Evolutionary conservation across 2,329 filamentous ascomycete genomes (phyloP).

Genomic region (Botryotinia convoluta): DNA sequence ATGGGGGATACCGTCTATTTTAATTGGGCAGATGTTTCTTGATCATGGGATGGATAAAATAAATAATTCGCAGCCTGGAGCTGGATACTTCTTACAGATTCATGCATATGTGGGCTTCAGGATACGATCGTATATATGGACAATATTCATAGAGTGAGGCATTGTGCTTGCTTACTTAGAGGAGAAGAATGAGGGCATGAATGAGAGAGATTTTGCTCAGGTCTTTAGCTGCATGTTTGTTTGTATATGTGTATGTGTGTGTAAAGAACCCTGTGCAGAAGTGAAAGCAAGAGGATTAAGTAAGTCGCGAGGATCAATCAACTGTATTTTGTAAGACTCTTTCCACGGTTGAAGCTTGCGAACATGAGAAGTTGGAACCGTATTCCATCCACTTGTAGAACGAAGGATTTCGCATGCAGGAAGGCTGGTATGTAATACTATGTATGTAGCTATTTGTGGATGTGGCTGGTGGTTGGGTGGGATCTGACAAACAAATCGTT

Average conservation of each 20-base stretch:
- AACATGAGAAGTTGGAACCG: neutral
- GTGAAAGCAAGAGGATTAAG: neutral
- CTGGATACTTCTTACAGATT: neutral
- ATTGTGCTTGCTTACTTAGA: neutral
- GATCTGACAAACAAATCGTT: neutral
- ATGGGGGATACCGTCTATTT: neutral
- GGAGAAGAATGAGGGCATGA: neutral
- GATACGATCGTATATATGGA: neutral
- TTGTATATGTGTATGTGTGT: neutral
- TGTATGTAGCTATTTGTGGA: neutral
- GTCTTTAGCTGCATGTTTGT: neutral
- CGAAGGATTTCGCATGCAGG: neutral
- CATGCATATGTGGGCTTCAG: neutral
- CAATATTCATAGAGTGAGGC: neutral
- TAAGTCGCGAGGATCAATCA: neutral
- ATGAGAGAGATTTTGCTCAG: neutral
- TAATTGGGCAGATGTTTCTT: neutral
- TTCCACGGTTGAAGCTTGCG: neutral
- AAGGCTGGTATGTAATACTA: neutral
- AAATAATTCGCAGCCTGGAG: neutral
- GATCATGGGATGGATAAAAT: neutral
- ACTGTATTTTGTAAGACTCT: too few species aligned
- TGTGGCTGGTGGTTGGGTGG: neutral
- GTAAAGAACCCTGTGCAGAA: neutral
- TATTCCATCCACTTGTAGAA: neutral